Base-by-base conservation (phyloP, 768 basidiomycete genomes). In the Hypsizygus marmoreus region DNA sequence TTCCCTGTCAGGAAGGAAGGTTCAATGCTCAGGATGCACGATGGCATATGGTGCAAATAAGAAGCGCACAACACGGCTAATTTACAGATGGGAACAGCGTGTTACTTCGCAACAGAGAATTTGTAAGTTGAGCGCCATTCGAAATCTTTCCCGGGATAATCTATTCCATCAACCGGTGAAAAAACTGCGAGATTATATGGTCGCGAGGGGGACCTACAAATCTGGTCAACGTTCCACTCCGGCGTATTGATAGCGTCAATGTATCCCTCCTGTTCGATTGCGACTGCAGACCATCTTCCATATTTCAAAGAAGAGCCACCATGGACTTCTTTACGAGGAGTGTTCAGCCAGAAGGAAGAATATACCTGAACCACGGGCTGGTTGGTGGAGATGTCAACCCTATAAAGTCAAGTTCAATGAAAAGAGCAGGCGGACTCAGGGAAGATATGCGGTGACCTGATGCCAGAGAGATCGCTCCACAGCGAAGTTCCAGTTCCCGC, bases 221-320 rank as follows among this genome's bases (percentile, higher is more conserved):
- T 78, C 51, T 79, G 76, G 57, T 80, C 70, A 2, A 77, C 66
- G 13, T 63, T 62, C 76, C 75, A 81, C 56, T 80, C 72, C 0
- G 79, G 79, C 4, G 72, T 77, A 49, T 81, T 77, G 42, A 81
- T 78, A 9, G 78, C 79, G 55, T 74, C 79, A 33, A 80, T 64
- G 49, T 74, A 75, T 6, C 77, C 75, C 53, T 77, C 68, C 51
- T 78, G 78, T 53, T 80, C 79, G 40, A 81, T 72, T 0, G 76
- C 79, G 12, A 80, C 70, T 0, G 74, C 77, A 32, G 70, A 65
- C 53, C 63, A 73, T 26, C 54, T 61, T 2, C 64, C 65, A 55
- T 79, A 80, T 11, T 61, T 67, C 12, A 66, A 49, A 5, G 55
- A 55, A 1, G 76, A 71, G 0, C 77, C 79, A 4, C 78, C 79